Percentiles rank a stretch among this genome's conserved stretches.
These are phyloP conservation scores for Lomentospora prolificans DNA, from an alignment of 2,329 filamentous ascomycete genomes.

Conservation along the genomic window DNA sequence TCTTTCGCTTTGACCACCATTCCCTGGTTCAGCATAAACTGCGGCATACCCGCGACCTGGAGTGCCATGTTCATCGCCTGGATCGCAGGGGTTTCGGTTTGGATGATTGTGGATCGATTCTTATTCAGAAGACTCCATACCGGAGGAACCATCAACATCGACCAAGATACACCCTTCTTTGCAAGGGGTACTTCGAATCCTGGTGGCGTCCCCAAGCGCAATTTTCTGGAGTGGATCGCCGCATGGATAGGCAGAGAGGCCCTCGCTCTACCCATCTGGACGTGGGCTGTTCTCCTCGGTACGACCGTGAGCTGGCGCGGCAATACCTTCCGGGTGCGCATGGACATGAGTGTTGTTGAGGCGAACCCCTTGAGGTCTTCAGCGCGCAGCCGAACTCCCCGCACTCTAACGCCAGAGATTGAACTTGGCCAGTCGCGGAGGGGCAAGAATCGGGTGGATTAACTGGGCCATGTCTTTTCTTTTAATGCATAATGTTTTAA, in stretches of 20 bases:
- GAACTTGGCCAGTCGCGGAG: constrained; percentile 10
- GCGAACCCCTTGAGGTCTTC: constrained; percentile 15
- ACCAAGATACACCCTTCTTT: constrained; percentile 66
- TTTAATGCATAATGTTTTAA: constrained; percentile 9
- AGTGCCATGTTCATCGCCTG: constrained; percentile 54
- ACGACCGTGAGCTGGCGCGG: constrained; percentile 83
- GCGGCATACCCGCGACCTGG: constrained; percentile 58
- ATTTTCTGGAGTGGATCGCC: constrained; percentile 60
- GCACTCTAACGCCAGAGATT: constrained; percentile 11
- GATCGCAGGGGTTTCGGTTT: constrained; percentile 52
- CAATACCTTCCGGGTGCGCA: constrained; percentile 66
- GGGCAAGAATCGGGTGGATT: constrained; percentile 11
- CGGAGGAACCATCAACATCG: constrained; percentile 57
- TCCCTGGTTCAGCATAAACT: constrained; percentile 44
- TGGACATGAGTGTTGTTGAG: constrained; percentile 69
- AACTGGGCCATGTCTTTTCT: not conserved
- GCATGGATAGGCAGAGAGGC: constrained; percentile 81
- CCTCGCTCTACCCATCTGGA: constrained; percentile 81
- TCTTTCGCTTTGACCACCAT: constrained; percentile 70
- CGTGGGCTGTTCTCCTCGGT: constrained; percentile 81
- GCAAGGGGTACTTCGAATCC: constrained; percentile 36
- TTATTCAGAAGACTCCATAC: constrained; percentile 68
- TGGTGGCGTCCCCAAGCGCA: constrained; percentile 36
- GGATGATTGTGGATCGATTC: constrained; percentile 68
- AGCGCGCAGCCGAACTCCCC: not conserved